Evolutionary conservation across 2,329 filamentous ascomycete genomes (phyloP), one percentile per base, ranked within the genome.

Genomic region (Colletotrichum gigasporum): DNA sequence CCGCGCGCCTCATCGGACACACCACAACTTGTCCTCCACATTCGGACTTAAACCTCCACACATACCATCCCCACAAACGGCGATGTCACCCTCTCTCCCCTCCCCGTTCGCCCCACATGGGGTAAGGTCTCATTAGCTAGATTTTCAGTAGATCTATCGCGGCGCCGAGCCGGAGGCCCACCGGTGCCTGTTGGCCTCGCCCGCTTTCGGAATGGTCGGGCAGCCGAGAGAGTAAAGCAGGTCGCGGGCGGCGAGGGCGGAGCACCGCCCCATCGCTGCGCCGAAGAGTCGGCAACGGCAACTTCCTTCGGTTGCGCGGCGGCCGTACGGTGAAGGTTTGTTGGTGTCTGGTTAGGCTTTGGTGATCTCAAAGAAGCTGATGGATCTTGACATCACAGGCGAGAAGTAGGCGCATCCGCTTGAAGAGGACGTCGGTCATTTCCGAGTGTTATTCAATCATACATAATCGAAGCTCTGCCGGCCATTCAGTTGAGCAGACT

Each of bases 401-500:
- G n/a, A n/a, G n/a, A n/a, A n/a, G n/a, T n/a, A n/a, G n/a, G n/a
- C n/a, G n/a, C n/a, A n/a, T n/a, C n/a, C n/a, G n/a, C n/a, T n/a
- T n/a, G n/a, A n/a, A n/a, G n/a, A n/a, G n/a, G n/a, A n/a, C n/a
- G n/a, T n/a, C n/a, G n/a, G n/a, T n/a, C n/a, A n/a, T n/a, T n/a
- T n/a, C n/a, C n/a, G n/a, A n/a, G n/a, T n/a, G n/a, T n/a, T n/a
- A n/a, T n/a, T n/a, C n/a, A n/a, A n/a, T 16, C 22, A 12, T 45
- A 11, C 32, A 32, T 6, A n/a, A 5, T 30, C 24, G 20, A 24
- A 16, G 5, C 35, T 42, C 32, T 18, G 26, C 10, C 11, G n/a
- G 7, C 9, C 24, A 12, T 18, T 35, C 37, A 63, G 32, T 80
- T 80, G 14, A 79, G 58, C 34, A 82, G 67, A 66, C 77, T 82